These are phyloP conservation scores for Endocarpon pusillum DNA, from an alignment of 495 filamentous ascomycete genomes.

Conservation along the genomic window DNA sequence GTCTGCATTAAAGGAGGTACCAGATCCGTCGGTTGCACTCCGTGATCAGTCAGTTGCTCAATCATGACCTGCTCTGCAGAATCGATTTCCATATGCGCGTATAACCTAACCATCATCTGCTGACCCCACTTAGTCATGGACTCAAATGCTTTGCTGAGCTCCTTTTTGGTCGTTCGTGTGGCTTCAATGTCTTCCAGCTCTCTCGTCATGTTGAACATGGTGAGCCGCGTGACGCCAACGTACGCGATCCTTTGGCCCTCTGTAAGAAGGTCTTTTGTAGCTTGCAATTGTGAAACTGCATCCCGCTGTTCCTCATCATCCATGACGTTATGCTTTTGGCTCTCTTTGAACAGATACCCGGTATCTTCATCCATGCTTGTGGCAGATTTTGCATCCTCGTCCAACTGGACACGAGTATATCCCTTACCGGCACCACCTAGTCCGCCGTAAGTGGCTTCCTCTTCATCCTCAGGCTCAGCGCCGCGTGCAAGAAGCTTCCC, in stretches of 20 bases:
- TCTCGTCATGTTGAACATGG: conserved; percentile 57
- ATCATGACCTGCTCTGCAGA: conserved; percentile 91
- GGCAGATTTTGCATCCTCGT: conserved; percentile 83
- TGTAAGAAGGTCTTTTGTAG: conserved; percentile 87
- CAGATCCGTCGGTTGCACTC: conserved; percentile 68
- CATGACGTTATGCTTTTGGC: conserved; percentile 36
- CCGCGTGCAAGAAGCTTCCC: conserved; percentile 71
- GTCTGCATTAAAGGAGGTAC: conserved; percentile 82
- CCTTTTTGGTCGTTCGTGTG: conserved; percentile 44
- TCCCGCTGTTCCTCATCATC: conserved; percentile 70
- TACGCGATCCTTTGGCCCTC: conserved; percentile 95
- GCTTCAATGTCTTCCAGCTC: conserved; percentile 40
- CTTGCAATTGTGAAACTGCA: conserved; percentile 75
- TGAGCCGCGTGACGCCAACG: conserved; percentile 69
- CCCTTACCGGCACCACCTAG: conserved; percentile 82
- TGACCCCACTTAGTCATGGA: conserved; percentile 89
- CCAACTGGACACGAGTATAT: conserved; percentile 81
- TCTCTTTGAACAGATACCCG: conserved; percentile 75
- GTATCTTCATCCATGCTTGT: conserved; percentile 98
- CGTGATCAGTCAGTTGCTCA: conserved; percentile 86
- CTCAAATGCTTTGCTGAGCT: conserved; percentile 49
- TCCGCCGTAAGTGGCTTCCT: conserved; percentile 52
- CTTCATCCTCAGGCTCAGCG: conserved; percentile 49
- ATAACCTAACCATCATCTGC: conserved; percentile 88
- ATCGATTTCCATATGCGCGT: conserved; percentile 91